Evolutionary conservation across 164 flowering plant genomes (phyloP).

Genomic region (Houttuynia cordata): DNA sequence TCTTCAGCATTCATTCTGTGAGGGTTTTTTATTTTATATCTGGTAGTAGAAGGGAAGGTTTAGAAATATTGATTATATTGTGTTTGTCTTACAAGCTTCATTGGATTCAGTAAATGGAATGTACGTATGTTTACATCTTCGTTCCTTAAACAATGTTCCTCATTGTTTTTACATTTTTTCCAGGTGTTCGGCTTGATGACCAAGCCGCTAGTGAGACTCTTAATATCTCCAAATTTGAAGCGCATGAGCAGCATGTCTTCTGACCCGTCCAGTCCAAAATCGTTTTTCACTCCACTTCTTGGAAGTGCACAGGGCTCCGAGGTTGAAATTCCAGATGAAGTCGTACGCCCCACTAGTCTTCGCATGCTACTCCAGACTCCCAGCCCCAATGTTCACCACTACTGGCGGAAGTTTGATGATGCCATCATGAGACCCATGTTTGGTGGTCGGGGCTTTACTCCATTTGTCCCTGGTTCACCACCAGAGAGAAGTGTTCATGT

Average conservation of each 20-base stretch:
- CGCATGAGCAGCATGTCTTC: slow-evolving; percentile 30
- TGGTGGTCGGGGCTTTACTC: slow-evolving; percentile 87
- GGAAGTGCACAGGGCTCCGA: slow-evolving; percentile 37
- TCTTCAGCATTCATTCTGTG: too few relatives aligned
- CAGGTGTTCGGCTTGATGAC: slow-evolving; percentile 77
- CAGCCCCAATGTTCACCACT: slow-evolving; percentile 59
- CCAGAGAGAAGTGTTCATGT: slow-evolving; percentile 28
- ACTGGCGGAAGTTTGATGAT: slow-evolving; percentile 82
- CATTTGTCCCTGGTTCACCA: slow-evolving; percentile 77
- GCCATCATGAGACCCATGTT: slow-evolving; percentile 85
- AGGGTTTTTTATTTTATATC: too few relatives aligned
- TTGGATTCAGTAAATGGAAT: too few relatives aligned
- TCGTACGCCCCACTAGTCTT: slow-evolving; percentile 46
- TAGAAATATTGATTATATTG: too few relatives aligned
- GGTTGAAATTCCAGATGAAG: slow-evolving; percentile 13
- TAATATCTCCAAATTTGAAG: slow-evolving; percentile 43
- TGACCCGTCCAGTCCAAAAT: slow-evolving; percentile 55
- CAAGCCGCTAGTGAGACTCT: slow-evolving; percentile 59
- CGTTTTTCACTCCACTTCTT: slow-evolving; percentile 53
- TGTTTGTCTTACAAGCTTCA: too few relatives aligned
- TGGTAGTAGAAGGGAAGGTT: too few relatives aligned
- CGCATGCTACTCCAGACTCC: slow-evolving; percentile 56
- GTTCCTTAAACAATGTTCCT: too few relatives aligned
- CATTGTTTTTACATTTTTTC: too few relatives aligned
- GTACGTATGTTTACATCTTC: too few relatives aligned